phyloP scores from a whole-genome alignment of 1,284 basidiomycete species.

The Melampsora americana region DNA sequence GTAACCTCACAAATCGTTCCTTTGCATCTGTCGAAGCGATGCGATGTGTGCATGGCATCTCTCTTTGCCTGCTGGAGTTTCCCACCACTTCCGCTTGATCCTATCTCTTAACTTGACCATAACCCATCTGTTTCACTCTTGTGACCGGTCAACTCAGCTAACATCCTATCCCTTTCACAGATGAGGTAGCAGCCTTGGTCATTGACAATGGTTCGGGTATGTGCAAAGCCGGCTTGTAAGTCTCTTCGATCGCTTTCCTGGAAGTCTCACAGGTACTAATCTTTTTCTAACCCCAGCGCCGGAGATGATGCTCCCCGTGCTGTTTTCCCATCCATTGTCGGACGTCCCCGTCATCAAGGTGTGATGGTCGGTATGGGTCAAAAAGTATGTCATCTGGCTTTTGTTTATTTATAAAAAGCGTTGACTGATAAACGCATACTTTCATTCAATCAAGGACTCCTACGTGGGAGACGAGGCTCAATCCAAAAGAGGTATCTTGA shows the following conservation, averaged over 20 bases:
- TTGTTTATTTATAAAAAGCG: not conserved
- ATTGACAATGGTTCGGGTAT: conserved; percentile 62
- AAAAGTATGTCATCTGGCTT: conserved; percentile 47
- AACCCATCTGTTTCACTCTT: not conserved
- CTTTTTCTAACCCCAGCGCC: conserved; percentile 52
- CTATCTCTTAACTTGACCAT: not conserved
- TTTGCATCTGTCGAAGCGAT: conserved; percentile 1
- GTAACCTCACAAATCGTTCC: not conserved
- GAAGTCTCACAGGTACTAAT: conserved; percentile 44
- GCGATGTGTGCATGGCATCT: conserved; percentile 8
- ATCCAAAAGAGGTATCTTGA: conserved; percentile 91
- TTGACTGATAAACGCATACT: not conserved
- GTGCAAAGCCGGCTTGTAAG: conserved; percentile 73
- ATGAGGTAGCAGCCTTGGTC: conserved; percentile 54
- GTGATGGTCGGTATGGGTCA: conserved; percentile 69
- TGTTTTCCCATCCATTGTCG: conserved; percentile 79
- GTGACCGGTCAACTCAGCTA: conserved; percentile 1
- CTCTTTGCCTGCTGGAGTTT: not conserved
- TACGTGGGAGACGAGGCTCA: conserved; percentile 74
- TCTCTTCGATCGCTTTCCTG: conserved; percentile 26
- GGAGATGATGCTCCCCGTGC: conserved; percentile 74
- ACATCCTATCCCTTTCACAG: conserved; percentile 37
- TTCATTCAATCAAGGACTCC: conserved; percentile 57
- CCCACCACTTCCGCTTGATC: not conserved
- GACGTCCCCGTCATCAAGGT: conserved; percentile 85